Evolutionary conservation across 2,329 filamentous ascomycete species (phyloP), one percentile per base, ranked within the genome.

Genomic region (Fusarium tupiense): DNA sequence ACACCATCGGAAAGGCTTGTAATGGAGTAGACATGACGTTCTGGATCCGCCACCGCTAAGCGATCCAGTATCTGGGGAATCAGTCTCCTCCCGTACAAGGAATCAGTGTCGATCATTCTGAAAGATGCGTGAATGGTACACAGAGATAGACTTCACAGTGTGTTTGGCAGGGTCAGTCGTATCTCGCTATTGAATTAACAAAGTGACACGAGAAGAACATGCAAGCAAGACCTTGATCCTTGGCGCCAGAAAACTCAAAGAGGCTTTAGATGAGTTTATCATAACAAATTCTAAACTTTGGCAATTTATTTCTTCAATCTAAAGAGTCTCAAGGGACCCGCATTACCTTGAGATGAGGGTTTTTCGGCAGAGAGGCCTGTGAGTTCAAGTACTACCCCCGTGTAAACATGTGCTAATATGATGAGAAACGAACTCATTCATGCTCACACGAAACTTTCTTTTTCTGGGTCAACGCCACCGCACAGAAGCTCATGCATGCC

Each of bases 401-500:
- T 35, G 33, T 35, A 35, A 35, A 35, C 33, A 26, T n/a, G 14
- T 37, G 33, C 35, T 37, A 19, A 31, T 35, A 13, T 13, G 20
- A 41, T 20, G 7, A 31, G 41, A 66, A 66, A 66, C 61, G 19
- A 22, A 33, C 64, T 43, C 64, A 66, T 58, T 65, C 29, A 33
- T 61, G 22, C 64, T 66, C 63, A 58, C 22, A 24, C 17, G 22
- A 29, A 24, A 49, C 49, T 44, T 57, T 56, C 16, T 40, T 11
- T n/a, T 47, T n/a, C 2, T 17, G 8, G 46, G 19, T 26, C 9
- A 10, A 17, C 7, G 20, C 20, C 29, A 19, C 24, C 13, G 4
- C 7, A 11, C 8, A 26, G 35, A 24, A 35, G 16, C 8, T 17
- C 13, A 12, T 20, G 13, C 14, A 24, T 35, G 14, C 7, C 10